Evolutionary conservation across 176 grass and related monocot genomes (phyloP).

Genomic region (Rhipidocladum racemiflorum): DNA sequence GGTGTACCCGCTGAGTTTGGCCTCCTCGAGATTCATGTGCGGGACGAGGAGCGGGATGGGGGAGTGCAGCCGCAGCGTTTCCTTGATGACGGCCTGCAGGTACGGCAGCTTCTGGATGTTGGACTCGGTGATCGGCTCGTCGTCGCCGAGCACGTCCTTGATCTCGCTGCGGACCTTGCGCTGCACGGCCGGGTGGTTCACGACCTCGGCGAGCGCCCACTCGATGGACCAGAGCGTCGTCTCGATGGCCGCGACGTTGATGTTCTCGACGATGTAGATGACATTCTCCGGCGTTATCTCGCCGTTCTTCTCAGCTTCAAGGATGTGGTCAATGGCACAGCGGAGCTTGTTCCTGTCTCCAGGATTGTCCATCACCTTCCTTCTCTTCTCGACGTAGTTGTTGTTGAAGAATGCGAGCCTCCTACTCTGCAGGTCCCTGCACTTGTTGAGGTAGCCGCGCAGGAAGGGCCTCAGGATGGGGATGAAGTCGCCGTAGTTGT

Average conservation of each 20-base stretch:
- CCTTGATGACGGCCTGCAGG: conserved; percentile 76
- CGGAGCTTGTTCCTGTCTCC: conserved; percentile 26
- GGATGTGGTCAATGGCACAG: conserved; percentile 37
- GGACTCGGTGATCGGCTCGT: conserved; percentile 61
- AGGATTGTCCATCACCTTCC: conserved; percentile 19
- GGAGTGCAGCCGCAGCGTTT: conserved; percentile 76
- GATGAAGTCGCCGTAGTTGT: conserved; percentile 98
- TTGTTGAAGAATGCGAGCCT: conserved; percentile 68
- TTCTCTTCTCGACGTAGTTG: conserved; percentile 61
- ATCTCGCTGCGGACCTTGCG: conserved; percentile 57
- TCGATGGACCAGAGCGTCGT: conserved; percentile 94
- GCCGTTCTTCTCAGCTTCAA: conserved; percentile 39
- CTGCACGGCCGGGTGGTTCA: conserved; percentile 79
- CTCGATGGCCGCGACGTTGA: conserved; percentile 90
- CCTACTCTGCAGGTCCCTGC: conserved; percentile 55
- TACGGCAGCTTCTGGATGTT: conserved; percentile 53
- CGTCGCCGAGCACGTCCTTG: conserved; percentile 38
- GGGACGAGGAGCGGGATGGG: conserved; percentile 91
- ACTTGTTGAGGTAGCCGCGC: conserved; percentile 66
- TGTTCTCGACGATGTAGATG: conserved; percentile 98
- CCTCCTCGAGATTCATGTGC: conserved; percentile 94
- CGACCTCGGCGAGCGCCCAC: conserved; percentile 95
- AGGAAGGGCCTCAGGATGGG: conserved; percentile 76
- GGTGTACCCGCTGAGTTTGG: conserved; percentile 59
- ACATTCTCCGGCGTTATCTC: conserved; percentile 91